Conservation (phyloP, 345 rosid species). For the Ailanthus altissimus region DNA sequence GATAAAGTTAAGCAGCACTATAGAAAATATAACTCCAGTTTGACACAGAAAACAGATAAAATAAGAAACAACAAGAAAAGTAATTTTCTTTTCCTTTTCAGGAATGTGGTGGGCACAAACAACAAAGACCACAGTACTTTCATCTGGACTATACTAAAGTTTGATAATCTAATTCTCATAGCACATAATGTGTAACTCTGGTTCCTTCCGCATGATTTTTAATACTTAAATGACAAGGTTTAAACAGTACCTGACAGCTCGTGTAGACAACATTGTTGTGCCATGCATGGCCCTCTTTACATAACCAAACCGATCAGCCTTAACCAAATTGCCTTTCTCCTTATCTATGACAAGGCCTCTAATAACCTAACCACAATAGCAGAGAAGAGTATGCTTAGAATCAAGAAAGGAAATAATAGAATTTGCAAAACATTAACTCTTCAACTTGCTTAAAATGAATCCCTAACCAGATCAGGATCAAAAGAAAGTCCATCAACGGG, state of each 20-base stretch:
- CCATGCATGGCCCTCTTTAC: constrained; percentile 98
- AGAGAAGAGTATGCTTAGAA: constrained; percentile 8
- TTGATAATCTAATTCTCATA: background rate
- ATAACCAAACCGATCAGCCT: constrained; percentile 96
- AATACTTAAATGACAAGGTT: constrained; percentile 11
- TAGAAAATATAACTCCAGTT: constrained; percentile 33
- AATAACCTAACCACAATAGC: constrained; percentile 53
- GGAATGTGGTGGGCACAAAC: background rate
- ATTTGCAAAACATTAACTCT: background rate
- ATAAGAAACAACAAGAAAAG: constrained; percentile 13
- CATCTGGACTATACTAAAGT: background rate
- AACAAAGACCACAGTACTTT: background rate
- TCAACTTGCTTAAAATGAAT: constrained; percentile 26
- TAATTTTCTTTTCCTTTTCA: background rate
- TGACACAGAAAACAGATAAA: constrained; percentile 25
- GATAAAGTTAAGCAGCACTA: constrained; percentile 40
- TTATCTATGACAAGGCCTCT: constrained; percentile 98
- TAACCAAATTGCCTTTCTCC: constrained; percentile 92
- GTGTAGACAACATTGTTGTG: constrained; percentile 81
- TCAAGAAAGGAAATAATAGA: constrained; percentile 4
- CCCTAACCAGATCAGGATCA: constrained; percentile 76
- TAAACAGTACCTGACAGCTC: constrained; percentile 68
- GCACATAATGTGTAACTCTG: background rate
- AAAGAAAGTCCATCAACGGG: constrained; percentile 91
- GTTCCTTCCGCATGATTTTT: constrained; percentile 4